These are phyloP conservation scores for Amphibolis antarctica DNA, from an alignment of 106 monocot species.

Conservation along the genomic window DNA sequence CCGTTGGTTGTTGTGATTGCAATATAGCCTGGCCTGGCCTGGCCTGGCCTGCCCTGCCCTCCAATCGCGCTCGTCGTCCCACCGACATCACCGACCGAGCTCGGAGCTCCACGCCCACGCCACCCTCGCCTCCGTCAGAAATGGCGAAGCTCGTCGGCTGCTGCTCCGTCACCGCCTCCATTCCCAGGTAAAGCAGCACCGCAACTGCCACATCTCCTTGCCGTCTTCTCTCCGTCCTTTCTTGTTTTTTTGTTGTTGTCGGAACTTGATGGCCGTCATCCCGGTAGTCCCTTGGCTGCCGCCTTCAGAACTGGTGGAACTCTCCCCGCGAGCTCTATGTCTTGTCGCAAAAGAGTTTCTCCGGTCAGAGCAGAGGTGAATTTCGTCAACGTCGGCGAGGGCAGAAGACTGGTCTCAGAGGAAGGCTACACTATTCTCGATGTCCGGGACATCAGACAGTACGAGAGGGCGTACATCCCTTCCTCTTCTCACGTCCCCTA, in stretches of 20 bases:
- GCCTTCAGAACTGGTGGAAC: neutral
- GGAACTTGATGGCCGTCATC: too few species aligned
- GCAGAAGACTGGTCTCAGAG: constrained; percentile 68
- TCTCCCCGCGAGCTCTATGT: too few species aligned
- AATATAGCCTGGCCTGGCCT: too few species aligned
- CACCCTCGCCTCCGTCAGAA: neutral
- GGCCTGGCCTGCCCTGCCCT: too few species aligned
- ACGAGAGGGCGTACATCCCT: constrained; percentile 58
- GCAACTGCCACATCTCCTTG: too few species aligned
- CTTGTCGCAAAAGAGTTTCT: neutral
- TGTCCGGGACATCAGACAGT: constrained; percentile 69
- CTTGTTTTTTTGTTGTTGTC: too few species aligned
- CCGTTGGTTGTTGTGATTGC: neutral
- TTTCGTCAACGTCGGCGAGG: constrained; percentile 73
- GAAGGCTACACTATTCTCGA: constrained; percentile 68
- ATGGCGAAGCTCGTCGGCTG: neutral
- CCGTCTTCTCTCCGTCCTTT: too few species aligned
- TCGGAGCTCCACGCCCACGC: neutral
- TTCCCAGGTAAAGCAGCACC: neutral
- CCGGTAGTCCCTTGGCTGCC: neutral
- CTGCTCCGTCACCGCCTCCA: neutral
- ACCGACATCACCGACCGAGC: too few species aligned
- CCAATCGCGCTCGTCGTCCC: too few species aligned
- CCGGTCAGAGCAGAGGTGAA: constrained; percentile 49
- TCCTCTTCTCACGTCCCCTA: constrained; percentile 57